Evolutionary conservation across 345 rosid species (phyloP), one percentile per base, ranked within the genome.

Genomic region (Brassica juncea): DNA sequence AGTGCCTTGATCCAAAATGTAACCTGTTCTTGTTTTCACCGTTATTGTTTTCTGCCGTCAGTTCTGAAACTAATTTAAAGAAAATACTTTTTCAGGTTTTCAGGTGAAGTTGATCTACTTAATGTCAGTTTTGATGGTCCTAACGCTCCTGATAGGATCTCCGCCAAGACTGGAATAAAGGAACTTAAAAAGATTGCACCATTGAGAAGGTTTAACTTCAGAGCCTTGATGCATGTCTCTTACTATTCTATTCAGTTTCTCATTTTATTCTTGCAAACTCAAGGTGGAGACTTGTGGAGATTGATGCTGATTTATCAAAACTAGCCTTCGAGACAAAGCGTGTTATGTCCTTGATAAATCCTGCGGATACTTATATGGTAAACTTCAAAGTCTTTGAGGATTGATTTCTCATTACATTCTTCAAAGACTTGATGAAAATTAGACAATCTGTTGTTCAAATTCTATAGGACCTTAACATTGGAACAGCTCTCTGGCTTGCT

Each of bases 401-500:
- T 72, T 63, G 14, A 2, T 72, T 64, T 73, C 14, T 77, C 7
- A 67, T 61, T 49, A 28, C 60, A 42, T 11, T 60, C 15, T 34
- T 21, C 44, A 0, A 6, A 39, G 44, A 66, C 37, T 19, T 23
- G 25, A 23, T 23, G 25, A 23, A 0, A 23, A 23, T 23, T 23
- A 0, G 0, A 1, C 25, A 23, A 23, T 23, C 25, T 23, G 25
- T 23, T 55, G 30, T 80, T 0, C 25, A 23, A 44, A 69, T 79
- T 84, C 58, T 87, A 94, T 21, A 23, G 99, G 99, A 95, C 83
- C 85, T 95, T 71, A 93, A 95, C 84, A 93, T 95, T 70, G 99
- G 99, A 74, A 85, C 87, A 74, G 98, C 99, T 34, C 77, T 95
- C n/a, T 95, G 99, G 99, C 86, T 93, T 61, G 97, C 98, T 79